Base-by-base conservation (phyloP, 208 protist species). In the Leishmania lainsoni region DNA sequence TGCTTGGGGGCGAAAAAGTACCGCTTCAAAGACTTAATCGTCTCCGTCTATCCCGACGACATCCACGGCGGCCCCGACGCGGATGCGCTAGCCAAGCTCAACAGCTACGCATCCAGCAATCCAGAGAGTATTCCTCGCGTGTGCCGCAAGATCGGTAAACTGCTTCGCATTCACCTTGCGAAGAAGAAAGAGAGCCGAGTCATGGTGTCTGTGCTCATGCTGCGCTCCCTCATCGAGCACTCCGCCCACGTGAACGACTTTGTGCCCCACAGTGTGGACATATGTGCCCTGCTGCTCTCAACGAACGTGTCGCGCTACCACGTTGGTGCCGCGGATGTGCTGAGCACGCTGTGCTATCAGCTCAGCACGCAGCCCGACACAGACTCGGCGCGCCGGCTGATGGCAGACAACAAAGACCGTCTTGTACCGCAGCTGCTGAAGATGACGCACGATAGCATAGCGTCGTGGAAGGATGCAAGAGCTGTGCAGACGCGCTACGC, bases 11-110 rank as follows among this genome's bases (percentile, higher is more conserved):
- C 90, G 65, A 87, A 87, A 49, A 92, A 88, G 78, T 92, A 91
- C 52, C 92, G 92, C 61, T 97, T 94, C 85, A 97, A 97, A 54
- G 86, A 87, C 75, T 95, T 96, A 70, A 92, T 97, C 54, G 75
- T 92, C 42, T 88, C 87, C 22, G 91, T 94, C n/a, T 97, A 95
- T 75, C 90, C 90, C 17, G 84, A 89, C 45, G 68, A 89, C 71
- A 58, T 75, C 12, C 65, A 87, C 56, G 87, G 77, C 16, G 82
- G 86, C 6, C 80, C 90, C 0, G 87, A 96, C 65, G 83, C 88
- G 54, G 94, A 95, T 61, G 91, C 90, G 0, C 83, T 97, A 0
- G 87, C 83, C 6, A 93, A 92, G 76, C 84, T 97, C 3, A 87
- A 91, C 69, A 91, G 86, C 76, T 97, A 97, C 80, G 80, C 93